Evolutionary conservation across 768 basidiomycete genomes (phyloP).

Genomic region (Cubamyces lactineus): DNA sequence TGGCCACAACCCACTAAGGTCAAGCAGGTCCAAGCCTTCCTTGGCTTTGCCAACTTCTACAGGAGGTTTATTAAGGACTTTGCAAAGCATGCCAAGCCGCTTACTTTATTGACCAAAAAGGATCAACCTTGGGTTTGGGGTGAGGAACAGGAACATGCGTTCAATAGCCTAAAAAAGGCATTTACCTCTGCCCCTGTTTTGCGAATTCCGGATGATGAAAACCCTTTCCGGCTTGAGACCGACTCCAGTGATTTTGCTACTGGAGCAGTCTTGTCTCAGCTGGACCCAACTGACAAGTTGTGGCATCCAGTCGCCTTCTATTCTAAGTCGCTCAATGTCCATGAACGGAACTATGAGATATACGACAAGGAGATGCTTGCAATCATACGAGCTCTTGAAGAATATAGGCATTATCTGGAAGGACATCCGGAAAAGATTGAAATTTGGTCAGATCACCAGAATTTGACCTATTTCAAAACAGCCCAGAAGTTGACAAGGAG

Average conservation of each 20-base stretch:
- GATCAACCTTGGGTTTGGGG: slow-evolving; percentile 4
- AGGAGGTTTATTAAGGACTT: slow-evolving; percentile 36
- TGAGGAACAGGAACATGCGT: background rate
- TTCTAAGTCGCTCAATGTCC: slow-evolving; percentile 26
- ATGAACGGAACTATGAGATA: slow-evolving; percentile 42
- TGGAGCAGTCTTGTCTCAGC: slow-evolving; percentile 35
- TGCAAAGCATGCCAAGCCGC: slow-evolving; percentile 28
- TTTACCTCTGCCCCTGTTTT: slow-evolving; percentile 16
- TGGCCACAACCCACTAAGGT: slow-evolving; percentile 34
- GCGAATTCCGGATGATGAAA: slow-evolving; percentile 2
- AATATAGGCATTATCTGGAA: slow-evolving; percentile 37
- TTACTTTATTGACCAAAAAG: slow-evolving; percentile 16
- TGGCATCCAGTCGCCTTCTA: slow-evolving; percentile 3
- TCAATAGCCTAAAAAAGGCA: background rate
- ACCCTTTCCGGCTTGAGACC: slow-evolving; percentile 21
- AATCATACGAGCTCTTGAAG: slow-evolving; percentile 41
- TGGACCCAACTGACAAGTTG: background rate
- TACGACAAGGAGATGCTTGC: slow-evolving; percentile 50
- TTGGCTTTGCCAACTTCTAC: slow-evolving; percentile 39
- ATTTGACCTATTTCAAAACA: slow-evolving; percentile 33
- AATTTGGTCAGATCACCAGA: slow-evolving; percentile 34
- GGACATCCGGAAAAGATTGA: slow-evolving; percentile 21
- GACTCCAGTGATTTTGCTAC: slow-evolving; percentile 33
- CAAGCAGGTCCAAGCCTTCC: slow-evolving; percentile 31
- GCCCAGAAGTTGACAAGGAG: slow-evolving; percentile 30